Evolutionary conservation across 2,329 filamentous ascomycete species (phyloP).

Genomic region (Ophidiomyces ophidiicola): DNA sequence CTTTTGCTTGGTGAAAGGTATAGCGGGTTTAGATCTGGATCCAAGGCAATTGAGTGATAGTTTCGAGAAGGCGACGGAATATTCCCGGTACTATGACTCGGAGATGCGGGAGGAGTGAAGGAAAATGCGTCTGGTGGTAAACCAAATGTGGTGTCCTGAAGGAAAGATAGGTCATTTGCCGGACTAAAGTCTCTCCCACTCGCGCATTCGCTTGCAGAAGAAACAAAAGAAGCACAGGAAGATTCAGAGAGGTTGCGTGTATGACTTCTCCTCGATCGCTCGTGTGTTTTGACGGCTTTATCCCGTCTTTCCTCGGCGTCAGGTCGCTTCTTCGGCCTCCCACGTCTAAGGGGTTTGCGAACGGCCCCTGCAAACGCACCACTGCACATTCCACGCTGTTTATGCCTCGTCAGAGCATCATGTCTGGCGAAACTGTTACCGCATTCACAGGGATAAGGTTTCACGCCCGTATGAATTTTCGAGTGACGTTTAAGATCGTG

Average conservation of each 20-base stretch:
- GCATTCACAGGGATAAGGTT: slow-evolving; percentile 88
- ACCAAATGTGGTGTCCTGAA: slow-evolving; percentile 24
- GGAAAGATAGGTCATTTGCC: slow-evolving; percentile 23
- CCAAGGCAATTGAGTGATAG: slow-evolving; percentile 29
- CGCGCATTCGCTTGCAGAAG: slow-evolving; percentile 32
- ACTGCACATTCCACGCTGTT: slow-evolving; percentile 91
- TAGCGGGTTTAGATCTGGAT: slow-evolving; percentile 28
- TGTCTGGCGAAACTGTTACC: slow-evolving; percentile 91
- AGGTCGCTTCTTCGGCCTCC: slow-evolving; percentile 52
- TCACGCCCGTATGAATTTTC: slow-evolving; percentile 93
- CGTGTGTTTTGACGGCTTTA: slow-evolving; percentile 45
- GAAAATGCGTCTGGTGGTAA: slow-evolving; percentile 33
- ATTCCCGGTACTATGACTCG: slow-evolving; percentile 30
- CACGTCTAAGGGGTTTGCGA: slow-evolving; percentile 55
- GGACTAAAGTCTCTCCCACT: slow-evolving; percentile 29
- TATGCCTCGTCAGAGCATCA: slow-evolving; percentile 85
- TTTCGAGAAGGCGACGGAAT: slow-evolving; percentile 27
- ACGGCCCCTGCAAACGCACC: slow-evolving; percentile 78
- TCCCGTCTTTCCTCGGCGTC: slow-evolving; percentile 46
- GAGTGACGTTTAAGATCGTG: slow-evolving; percentile 95
- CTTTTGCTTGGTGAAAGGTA: slow-evolving; percentile 26
- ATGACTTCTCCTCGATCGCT: slow-evolving; percentile 28
- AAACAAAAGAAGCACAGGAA: slow-evolving; percentile 27
- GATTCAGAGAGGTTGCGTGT: slow-evolving; percentile 27
- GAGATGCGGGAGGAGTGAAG: slow-evolving; percentile 38